Base-by-base conservation (phyloP, 2,329 filamentous ascomycete species). In the Diaporthe velutina region DNA sequence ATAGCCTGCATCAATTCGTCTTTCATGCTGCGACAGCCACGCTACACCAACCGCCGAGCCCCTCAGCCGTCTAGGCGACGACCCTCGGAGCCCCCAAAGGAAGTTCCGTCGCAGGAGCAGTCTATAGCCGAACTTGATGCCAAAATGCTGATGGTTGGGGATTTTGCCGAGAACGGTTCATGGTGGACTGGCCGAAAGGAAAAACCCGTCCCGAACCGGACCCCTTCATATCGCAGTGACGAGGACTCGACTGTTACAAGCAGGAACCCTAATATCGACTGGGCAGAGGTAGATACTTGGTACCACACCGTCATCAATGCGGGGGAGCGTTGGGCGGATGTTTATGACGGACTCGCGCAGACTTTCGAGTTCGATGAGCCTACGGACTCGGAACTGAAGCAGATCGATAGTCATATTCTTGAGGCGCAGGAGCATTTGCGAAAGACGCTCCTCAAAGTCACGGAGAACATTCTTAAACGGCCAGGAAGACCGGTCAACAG, bases 121-220 rank as follows among this genome's bases (percentile, higher is more conserved):
- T 84, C 85, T 35, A 82, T 91, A 4, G 88, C 88, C 48, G 92
- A 94, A 67, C 83, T 95, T 28, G 94, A 97, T 80, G 90, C 93
- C 1, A 97, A 95, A 80, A 89, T 93, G 7, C 85, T 96, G 28
- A 85, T 95, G 9, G 82, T 96, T 2, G 94, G 94, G 3, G 91
- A 96, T 79, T 88, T 96, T 77, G 93, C 92, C 1, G 94, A 97
- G 80, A 97, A 97, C 80, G 94, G 93, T 3, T 90, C 90, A 10
- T 96, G 94, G 94, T 96, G 94, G 94, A 92, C 93, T 61, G 93
- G 93, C 2, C 88, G 88, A 66, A 86, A 89, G 79, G 82, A 86
- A 48, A 82, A 85, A 68, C 70, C 79, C 71, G 64, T 79, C 76
- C 79, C 82, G 72, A 78, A 78, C 76, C 83, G 81, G 78, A 80